Base-by-base conservation (phyloP, 352 stramenopile genomes). In the Phytophthora palmivora region DNA sequence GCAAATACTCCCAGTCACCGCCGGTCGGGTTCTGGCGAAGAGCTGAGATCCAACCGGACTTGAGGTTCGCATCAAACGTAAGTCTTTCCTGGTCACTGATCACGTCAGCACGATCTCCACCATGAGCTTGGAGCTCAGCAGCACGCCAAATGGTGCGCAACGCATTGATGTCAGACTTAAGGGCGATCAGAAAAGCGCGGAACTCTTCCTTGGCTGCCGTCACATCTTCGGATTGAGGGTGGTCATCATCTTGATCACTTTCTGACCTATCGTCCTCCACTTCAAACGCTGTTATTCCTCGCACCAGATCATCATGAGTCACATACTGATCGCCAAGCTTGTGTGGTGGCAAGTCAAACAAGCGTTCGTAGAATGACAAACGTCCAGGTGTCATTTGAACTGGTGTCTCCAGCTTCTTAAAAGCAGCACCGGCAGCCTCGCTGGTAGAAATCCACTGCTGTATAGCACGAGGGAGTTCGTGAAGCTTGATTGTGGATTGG, bases 21-120 rank as follows among this genome's bases (percentile, higher is more conserved):
- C 77, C 80, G 0, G 68, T 89, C 2, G 84, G 81, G 62, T 89
- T 91, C 37, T 91, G 77, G 3, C 82, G 80, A 46, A 91, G 80
- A 38, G 84, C 82, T 2, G 82, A 87, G 45, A 91, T 84, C 84
- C 84, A 93, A 1, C 82, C 80, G 6, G 80, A 87, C 50, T 85
- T 87, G 36, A 91, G 63, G 41, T 89, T 88, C 0, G 84, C 72
- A 26, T 89, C 81, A n/a, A 91, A 92, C 4, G 81, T 89, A 3
- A 91, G 74, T 22, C 57, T 48, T 36, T 69, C 61, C 52, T 87
- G 76, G 33, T 63, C 48, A 43, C 41, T 56, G 5, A 67, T 60
- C n/a, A 70, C 22, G 36, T 80, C 68, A 12, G 28, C 15, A 32
- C 39, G 49, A 22, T 77, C 58, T 4, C 54, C 30, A 6, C 61